phyloP scores from a whole-genome alignment of 768 basidiomycete species.

The Naganishia randhawae region DNA sequence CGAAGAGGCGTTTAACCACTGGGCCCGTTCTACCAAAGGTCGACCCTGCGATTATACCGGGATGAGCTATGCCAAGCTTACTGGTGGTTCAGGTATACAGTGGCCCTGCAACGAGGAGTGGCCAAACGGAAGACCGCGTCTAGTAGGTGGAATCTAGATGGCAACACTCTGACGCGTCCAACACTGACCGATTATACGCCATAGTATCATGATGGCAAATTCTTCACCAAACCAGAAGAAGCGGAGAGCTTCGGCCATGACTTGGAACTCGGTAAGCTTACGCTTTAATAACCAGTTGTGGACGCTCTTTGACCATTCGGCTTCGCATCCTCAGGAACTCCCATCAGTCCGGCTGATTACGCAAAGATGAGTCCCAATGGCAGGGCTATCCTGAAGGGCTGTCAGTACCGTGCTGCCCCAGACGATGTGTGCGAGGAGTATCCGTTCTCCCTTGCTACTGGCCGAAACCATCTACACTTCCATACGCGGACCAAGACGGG shows the following conservation, averaged over 20 bases:
- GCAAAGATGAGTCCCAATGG: slow-evolving; percentile 34
- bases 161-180: background rate
- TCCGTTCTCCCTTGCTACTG: slow-evolving; percentile 31
- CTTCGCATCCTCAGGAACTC: slow-evolving; percentile 28
- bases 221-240: slow-evolving; percentile 31
- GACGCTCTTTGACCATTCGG: background rate
- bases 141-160: background rate
- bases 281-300: background rate
- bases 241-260: slow-evolving; percentile 33
- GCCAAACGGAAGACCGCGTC: slow-evolving; percentile 24
- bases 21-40: slow-evolving; percentile 31
- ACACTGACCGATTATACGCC: background rate
- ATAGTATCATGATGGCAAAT: slow-evolving; percentile 32
- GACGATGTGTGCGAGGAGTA: slow-evolving; percentile 32
- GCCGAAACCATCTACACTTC: slow-evolving; percentile 32
- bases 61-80: slow-evolving; percentile 31
- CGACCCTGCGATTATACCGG: slow-evolving; percentile 35
- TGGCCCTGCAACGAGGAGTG: slow-evolving; percentile 37
- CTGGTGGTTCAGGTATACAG: slow-evolving; percentile 34
- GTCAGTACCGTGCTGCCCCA: slow-evolving; percentile 29
- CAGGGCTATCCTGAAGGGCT: slow-evolving; percentile 33
- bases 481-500: slow-evolving; percentile 37
- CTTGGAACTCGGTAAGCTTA: slow-evolving; percentile 4
- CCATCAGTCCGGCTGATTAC: slow-evolving; percentile 30
- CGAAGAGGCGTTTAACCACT: slow-evolving; percentile 34